Evolutionary conservation across 441 rosid species (phyloP).

Genomic region (Euphorbia corollata): DNA sequence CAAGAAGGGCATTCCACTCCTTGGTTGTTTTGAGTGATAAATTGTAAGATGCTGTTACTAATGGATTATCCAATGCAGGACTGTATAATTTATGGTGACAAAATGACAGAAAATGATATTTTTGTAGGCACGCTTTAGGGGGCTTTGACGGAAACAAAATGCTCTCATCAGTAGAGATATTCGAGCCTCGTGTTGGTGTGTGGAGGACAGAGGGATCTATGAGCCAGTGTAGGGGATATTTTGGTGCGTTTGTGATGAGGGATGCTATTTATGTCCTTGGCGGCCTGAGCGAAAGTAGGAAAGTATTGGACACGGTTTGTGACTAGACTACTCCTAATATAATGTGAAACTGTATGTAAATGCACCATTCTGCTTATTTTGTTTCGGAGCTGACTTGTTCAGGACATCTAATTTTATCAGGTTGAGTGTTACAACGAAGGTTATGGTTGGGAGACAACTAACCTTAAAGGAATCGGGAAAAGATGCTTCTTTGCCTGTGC

Average conservation of each 20-base stretch:
- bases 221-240: conserved; percentile 27
- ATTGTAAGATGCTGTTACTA: conserved; percentile 25
- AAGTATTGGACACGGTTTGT: conserved; percentile 27
- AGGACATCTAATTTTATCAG: conserved; percentile 12
- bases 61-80: neutral
- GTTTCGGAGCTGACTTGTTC: too few relatives aligned
- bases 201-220: conserved; percentile 32
- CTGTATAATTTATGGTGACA: neutral
- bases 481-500: conserved; percentile 30
- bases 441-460: conserved; percentile 30
- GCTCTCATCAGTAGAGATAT: conserved; percentile 33
- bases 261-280: conserved; percentile 32
- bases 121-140: conserved; percentile 35
- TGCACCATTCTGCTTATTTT: neutral
- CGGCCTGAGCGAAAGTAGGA: conserved; percentile 20
- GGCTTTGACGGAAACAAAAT: conserved; percentile 34
- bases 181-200: conserved; percentile 32
- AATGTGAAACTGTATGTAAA: too few relatives aligned
- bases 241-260: conserved; percentile 26
- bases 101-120: neutral
- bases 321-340: neutral
- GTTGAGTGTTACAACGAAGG: conserved; percentile 31
- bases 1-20: conserved; percentile 33
- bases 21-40: conserved; percentile 28
- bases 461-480: conserved; percentile 29